Evolutionary conservation across 768 basidiomycete genomes (phyloP), one percentile per base, ranked within the genome.

Genomic region (Punctularia strigosozonata): DNA sequence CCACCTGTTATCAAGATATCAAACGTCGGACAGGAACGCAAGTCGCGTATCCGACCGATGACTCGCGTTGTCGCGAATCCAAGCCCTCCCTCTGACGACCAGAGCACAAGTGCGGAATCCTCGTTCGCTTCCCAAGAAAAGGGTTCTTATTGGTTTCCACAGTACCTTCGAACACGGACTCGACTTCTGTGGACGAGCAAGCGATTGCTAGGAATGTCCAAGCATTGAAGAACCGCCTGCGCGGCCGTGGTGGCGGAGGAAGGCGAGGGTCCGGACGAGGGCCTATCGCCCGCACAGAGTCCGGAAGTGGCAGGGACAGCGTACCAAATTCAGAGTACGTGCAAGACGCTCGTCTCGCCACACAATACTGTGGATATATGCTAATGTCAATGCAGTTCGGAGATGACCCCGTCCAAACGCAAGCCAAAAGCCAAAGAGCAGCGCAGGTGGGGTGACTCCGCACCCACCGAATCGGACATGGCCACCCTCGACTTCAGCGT

Each of bases 161-260:
- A 77, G 71, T 62, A 32, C 73, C 72, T 1, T 62, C 68, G 3
- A 61, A 69, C 44, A 61, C 69, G 6, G 50, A 66, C 17, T 73
- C 77, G 30, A 55, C 62, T 3, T 64, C 74, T 2, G 69, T 72
- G 30, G 88, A 91, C 45, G 89, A 87, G 42, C 83, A 94, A 52
- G 79, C 90, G 50, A 98, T 98, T 44, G 79, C 92, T 3, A 71
- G 86, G 47, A 95, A 92, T 52, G 85, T 95, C 1, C 81, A 90
- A 48, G 87, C 86, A 1, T 66, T 99, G 39, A 95, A 92, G 59
- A 80, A 72, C 38, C 71, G 88, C 23, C 59, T 95, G 36, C 83
- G 87, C 39, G 83, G 83, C 20, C 68, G 80, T 38, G 82, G 80
- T 0, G 75, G 74, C 3, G 62, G 75, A 40, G 68, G 71, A 15